Conservation (phyloP, 305 asterid species). For the Petunia hybrid region DNA sequence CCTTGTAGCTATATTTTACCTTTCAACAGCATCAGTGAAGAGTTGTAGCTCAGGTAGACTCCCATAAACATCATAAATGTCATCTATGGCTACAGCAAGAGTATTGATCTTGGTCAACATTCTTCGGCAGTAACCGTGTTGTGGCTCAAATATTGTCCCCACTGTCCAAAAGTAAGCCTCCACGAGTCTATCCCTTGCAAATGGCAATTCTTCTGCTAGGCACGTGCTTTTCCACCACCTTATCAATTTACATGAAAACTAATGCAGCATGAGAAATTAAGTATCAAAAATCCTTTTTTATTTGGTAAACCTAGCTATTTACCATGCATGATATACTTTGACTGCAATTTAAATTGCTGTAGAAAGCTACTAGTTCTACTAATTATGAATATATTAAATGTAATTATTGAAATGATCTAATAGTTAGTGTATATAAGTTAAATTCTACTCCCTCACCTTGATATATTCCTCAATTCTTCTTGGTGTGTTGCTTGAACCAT, state of each 20-base stretch:
- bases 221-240: constrained; percentile 52
- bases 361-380: too few relatives aligned
- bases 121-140: constrained; percentile 31
- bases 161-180: constrained; percentile 47
- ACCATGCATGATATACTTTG: too few relatives aligned
- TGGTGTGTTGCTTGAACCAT: constrained; percentile 50
- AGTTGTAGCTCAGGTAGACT: constrained; percentile 49
- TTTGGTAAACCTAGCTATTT: not conserved
- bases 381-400: not conserved
- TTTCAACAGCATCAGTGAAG: constrained; percentile 44
- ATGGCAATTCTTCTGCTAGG: constrained; percentile 40
- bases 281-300: not conserved
- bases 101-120: constrained; percentile 42
- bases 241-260: not conserved
- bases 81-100: constrained; percentile 45
- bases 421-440: not conserved
- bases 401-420: not conserved
- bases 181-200: constrained; percentile 44
- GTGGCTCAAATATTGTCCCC: constrained; percentile 43
- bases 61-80: constrained; percentile 55
- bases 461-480: constrained; percentile 43
- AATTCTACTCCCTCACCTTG: constrained; percentile 1
- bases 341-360: not conserved
- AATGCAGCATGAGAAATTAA: not conserved
- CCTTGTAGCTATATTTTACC: constrained; percentile 31